Conservation (phyloP, 345 rosid genomes). For the thale cress (Arabidopsis thaliana) region DNA sequence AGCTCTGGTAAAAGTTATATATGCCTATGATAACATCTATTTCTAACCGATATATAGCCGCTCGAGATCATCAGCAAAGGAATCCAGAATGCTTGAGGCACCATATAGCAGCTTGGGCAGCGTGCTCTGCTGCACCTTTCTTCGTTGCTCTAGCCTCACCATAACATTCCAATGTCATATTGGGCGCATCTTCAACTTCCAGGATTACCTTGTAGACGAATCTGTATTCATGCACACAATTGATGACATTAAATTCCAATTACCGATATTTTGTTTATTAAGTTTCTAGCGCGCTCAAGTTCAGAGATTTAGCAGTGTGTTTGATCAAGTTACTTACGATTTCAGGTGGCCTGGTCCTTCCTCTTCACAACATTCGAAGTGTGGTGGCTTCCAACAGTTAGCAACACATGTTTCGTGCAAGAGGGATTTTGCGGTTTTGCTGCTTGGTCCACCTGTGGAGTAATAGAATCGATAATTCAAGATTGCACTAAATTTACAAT, state of each 20-base stretch:
- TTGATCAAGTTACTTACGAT: constrained; percentile 55
- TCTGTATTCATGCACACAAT: constrained; percentile 50
- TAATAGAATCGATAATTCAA: constrained; percentile 9
- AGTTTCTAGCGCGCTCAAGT: constrained; percentile 17
- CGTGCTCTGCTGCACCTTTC: constrained; percentile 82
- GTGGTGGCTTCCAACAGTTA: constrained; percentile 75
- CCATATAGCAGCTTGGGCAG: constrained; percentile 86
- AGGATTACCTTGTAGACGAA: constrained; percentile 66
- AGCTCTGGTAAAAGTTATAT: constrained; percentile 12
- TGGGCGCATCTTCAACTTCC: constrained; percentile 58
- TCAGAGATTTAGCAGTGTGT: constrained; percentile 18
- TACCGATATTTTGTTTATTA: not conserved
- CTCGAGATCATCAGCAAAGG: constrained; percentile 36
- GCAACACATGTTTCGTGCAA: constrained; percentile 68
- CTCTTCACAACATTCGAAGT: constrained; percentile 69
- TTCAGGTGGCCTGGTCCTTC: constrained; percentile 81
- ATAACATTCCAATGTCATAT: constrained; percentile 59
- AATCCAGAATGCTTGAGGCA: constrained; percentile 61
- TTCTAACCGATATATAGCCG: not conserved
- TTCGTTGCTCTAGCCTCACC: constrained; percentile 59
- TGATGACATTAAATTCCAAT: constrained; percentile 1
- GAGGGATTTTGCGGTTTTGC: constrained; percentile 61
- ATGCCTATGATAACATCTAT: constrained; percentile 22
- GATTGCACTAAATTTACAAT: constrained; percentile 18
- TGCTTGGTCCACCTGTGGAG: constrained; percentile 49